A percentile compares a stretch with the other conserved stretches of the same genome.
Conservation (phyloP, 2,329 filamentous ascomycete genomes). For the Monosporascus sp. region DNA sequence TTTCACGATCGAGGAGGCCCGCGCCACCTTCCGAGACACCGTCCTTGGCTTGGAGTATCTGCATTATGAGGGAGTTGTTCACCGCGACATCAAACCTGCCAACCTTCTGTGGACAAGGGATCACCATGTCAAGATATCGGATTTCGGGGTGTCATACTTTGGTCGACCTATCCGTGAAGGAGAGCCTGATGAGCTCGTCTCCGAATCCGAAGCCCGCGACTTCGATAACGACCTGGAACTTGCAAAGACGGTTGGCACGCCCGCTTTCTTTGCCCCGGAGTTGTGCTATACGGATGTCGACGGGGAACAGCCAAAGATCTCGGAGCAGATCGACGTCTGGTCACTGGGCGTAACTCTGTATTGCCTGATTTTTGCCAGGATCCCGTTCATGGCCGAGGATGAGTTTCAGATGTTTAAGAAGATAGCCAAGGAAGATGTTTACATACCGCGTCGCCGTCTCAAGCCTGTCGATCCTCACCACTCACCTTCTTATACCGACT, state of each 20-base stretch:
- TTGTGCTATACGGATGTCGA: conserved; percentile 83
- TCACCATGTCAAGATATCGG: conserved; percentile 91
- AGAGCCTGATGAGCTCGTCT: conserved; percentile 68
- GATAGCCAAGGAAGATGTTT: conserved; percentile 89
- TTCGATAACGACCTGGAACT: conserved; percentile 91
- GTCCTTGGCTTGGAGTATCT: conserved; percentile 91
- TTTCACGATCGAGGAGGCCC: conserved; percentile 78
- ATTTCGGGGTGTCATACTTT: conserved; percentile 97
- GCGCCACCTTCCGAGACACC: conserved; percentile 84
- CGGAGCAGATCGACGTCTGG: conserved; percentile 95
- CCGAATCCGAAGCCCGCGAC: conserved; percentile 78
- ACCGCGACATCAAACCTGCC: conserved; percentile 81
- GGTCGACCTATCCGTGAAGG: conserved; percentile 81
- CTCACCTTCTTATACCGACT: conserved; percentile 48
- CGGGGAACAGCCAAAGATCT: conserved; percentile 68
- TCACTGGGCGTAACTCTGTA: conserved; percentile 94
- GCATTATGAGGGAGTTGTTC: conserved; percentile 79
- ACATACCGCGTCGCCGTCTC: conserved; percentile 78
- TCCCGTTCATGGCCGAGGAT: conserved; percentile 88
- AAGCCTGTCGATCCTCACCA: conserved; percentile 63
- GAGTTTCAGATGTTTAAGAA: conserved; percentile 88
- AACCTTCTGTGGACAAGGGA: conserved; percentile 85
- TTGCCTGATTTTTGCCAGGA: conserved; percentile 87
- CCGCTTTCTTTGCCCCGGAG: conserved; percentile 95
- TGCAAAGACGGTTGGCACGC: conserved; percentile 97